Conservation (phyloP, 495 filamentous ascomycete genomes). For the Astrocystis sublimbata region DNA sequence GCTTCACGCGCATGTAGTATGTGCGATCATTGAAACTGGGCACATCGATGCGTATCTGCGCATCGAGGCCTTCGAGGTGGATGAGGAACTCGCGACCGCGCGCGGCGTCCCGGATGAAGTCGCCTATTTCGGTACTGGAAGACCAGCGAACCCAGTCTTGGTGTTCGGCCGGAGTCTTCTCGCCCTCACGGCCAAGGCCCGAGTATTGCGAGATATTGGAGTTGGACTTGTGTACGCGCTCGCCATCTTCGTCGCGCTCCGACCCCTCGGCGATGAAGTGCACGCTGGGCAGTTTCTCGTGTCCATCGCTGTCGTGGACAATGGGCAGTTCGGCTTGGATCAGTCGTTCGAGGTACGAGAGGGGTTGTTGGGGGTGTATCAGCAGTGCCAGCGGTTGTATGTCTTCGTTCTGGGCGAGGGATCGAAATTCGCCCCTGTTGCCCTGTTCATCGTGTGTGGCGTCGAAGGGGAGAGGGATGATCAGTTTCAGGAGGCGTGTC, state of each 20-base stretch:
- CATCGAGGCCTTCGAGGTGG: constrained; percentile 70
- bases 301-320: constrained; percentile 58
- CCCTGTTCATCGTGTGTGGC: constrained; percentile 52
- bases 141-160: constrained; percentile 85
- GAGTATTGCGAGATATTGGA: constrained; percentile 59
- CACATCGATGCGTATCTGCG: constrained; percentile 74
- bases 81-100: constrained; percentile 81
- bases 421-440: constrained; percentile 39
- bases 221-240: constrained; percentile 26
- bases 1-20: constrained; percentile 73
- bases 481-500: constrained; percentile 83
- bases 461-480: constrained; percentile 73
- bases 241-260: constrained; percentile 55
- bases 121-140: constrained; percentile 83
- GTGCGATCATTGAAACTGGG: constrained; percentile 89
- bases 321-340: constrained; percentile 86
- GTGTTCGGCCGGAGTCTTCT: constrained; percentile 33
- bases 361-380: constrained; percentile 87
- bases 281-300: constrained; percentile 68
- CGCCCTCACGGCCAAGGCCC: constrained; percentile 56
- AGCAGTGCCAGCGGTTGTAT: constrained; percentile 85
- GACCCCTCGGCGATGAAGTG: constrained; percentile 80
- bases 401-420: constrained; percentile 53
- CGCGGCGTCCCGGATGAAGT: constrained; percentile 92
- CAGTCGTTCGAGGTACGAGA: constrained; percentile 88